These are phyloP conservation scores for Pseudoturritis turrita DNA, from an alignment of 345 rosid species.

Conservation along the genomic window DNA sequence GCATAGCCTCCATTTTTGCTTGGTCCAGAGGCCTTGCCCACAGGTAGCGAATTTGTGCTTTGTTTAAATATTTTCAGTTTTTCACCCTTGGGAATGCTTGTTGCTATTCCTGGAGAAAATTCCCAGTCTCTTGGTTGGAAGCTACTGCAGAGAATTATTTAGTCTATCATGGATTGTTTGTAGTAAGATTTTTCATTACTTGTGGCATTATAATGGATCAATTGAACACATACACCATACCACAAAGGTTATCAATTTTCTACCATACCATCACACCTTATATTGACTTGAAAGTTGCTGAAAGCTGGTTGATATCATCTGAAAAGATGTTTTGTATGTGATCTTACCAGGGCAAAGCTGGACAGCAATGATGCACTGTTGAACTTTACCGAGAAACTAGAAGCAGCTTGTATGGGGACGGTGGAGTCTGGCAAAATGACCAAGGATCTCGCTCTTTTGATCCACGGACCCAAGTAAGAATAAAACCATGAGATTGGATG, in stretches of 20 bases:
- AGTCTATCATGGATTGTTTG: not conserved
- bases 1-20: constrained; percentile 85
- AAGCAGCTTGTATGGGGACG: constrained; percentile 61
- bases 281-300: not conserved
- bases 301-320: not conserved
- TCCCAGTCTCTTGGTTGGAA: not conserved
- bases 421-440: constrained; percentile 87
- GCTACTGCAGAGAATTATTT: not conserved
- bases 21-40: constrained; percentile 88
- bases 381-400: constrained; percentile 69
- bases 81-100: not conserved
- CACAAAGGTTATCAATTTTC: not conserved
- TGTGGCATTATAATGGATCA: not conserved
- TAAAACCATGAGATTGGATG: no score
- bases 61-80: not conserved
- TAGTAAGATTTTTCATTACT: not conserved
- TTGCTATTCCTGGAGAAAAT: not conserved
- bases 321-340: not conserved
- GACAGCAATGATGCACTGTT: constrained; percentile 55
- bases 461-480: constrained; percentile 63
- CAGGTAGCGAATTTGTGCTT: constrained; percentile 33
- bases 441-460: constrained; percentile 68
- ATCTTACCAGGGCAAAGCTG: constrained; percentile 64
- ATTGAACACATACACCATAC: not conserved
- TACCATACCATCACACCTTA: not conserved